Percentiles rank a stretch among this genome's conserved stretches.
These are phyloP conservation scores for Camellia japonica DNA, from an alignment of 148 eudicot genomes.

Conservation along the genomic window DNA sequence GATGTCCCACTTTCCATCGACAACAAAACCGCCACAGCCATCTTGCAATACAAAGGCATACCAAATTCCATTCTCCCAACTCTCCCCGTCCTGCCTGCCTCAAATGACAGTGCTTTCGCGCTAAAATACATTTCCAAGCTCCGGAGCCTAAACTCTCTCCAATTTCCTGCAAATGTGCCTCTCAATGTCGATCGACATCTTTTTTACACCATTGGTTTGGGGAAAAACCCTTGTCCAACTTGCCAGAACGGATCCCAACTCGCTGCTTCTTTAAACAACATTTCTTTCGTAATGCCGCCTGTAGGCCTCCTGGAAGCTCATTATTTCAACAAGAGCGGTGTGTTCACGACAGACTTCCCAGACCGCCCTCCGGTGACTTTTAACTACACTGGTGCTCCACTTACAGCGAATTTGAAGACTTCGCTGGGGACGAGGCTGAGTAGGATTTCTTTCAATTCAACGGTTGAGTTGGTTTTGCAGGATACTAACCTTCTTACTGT, in stretches of 20 bases:
- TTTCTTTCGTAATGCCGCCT: slow-evolving; percentile 29
- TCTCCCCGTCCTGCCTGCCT: slow-evolving; percentile 20
- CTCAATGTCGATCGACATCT: slow-evolving; percentile 27
- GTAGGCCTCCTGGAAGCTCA: slow-evolving; percentile 26
- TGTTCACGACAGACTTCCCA: slow-evolving; percentile 23
- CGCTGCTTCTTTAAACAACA: slow-evolving; percentile 29
- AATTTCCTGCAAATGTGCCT: slow-evolving; percentile 28
- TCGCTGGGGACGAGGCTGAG: slow-evolving; percentile 16
- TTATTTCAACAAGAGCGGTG: slow-evolving; percentile 18
- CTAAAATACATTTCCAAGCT: slow-evolving; percentile 22
- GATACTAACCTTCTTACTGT: slow-evolving; percentile 30
- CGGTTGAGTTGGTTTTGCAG: slow-evolving; percentile 30
- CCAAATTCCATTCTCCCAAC: slow-evolving; percentile 13
- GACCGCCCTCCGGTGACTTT: slow-evolving; percentile 26
- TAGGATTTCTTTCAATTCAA: slow-evolving; percentile 25
- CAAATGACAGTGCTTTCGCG: slow-evolving; percentile 22
- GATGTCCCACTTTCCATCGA: slow-evolving; percentile 27
- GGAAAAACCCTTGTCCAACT: slow-evolving; percentile 23
- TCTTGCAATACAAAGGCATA: slow-evolving; percentile 27
- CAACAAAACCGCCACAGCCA: slow-evolving; percentile 35
- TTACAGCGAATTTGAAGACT: slow-evolving; percentile 26
- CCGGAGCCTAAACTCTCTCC: slow-evolving; percentile 23
- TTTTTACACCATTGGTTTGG: slow-evolving; percentile 31
- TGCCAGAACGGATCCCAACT: slow-evolving; percentile 23
- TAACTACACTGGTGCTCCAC: slow-evolving; percentile 30